A percentile compares a stretch with the other conserved stretches of the same genome.
Evolutionary conservation across 2,329 filamentous ascomycete species (phyloP).

Genomic region (Penicillium sp.): DNA sequence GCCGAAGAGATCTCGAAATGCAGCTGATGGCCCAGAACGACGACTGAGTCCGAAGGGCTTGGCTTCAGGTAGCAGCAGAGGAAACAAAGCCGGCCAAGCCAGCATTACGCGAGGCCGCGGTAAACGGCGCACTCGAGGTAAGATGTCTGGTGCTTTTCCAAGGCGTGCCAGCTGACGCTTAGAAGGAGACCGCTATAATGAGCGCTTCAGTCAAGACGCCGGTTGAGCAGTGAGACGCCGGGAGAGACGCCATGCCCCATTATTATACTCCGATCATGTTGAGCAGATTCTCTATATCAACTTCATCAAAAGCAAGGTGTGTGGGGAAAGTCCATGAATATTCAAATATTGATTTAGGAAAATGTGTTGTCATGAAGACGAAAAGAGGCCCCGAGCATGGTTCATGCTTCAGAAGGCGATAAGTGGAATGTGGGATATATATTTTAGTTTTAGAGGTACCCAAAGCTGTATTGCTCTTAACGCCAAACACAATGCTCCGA

Average conservation of each 20-base stretch:
- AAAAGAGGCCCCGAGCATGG: not conserved
- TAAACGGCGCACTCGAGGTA: conserved; percentile 31
- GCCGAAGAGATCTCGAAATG: conserved; percentile 14
- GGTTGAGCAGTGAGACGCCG: not conserved
- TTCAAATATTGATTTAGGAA: not conserved
- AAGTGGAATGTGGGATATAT: conserved; percentile 5
- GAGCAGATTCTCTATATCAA: not conserved
- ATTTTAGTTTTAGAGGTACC: conserved; percentile 23
- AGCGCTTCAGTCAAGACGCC: conserved; percentile 28
- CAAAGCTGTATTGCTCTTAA: conserved; percentile 24
- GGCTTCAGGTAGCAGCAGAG: conserved; percentile 29
- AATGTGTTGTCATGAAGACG: not conserved
- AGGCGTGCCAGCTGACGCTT: conserved; percentile 10
- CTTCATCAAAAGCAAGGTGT: not conserved
- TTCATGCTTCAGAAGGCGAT: not conserved
- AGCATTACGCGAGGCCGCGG: conserved; percentile 13
- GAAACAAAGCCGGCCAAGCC: conserved; percentile 5
- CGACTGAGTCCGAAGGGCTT: conserved; percentile 30
- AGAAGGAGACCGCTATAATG: conserved; percentile 32
- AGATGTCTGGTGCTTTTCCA: not conserved
- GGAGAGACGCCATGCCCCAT: not conserved
- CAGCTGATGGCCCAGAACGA: conserved; percentile 25
- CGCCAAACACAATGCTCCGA: conserved; percentile 28
- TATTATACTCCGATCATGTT: not conserved
- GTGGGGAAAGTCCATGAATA: not conserved